These are phyloP conservation scores for Saccharomyces pastorianus DNA, from an alignment of 1,139 yeast genomes.

Conservation along the genomic window DNA sequence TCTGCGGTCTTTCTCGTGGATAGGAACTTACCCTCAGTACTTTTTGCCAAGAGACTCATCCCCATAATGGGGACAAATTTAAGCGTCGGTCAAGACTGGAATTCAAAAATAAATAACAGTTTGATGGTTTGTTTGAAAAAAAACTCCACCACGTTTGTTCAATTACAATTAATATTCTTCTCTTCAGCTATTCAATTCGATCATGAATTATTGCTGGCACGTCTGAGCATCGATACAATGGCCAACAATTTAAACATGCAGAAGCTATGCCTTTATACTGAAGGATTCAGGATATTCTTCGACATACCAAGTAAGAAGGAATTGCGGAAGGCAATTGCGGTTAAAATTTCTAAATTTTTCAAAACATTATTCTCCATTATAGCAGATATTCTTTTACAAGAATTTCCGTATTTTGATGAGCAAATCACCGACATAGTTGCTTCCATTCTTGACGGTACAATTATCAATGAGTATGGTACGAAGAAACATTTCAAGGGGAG, in stretches of 20 bases:
- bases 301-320: constrained; percentile 17
- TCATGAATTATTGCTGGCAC: constrained; percentile 16
- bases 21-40: constrained; percentile 15
- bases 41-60: constrained; percentile 25
- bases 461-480: constrained; percentile 16
- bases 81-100: constrained; percentile 18
- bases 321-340: constrained; percentile 16
- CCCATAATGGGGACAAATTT: constrained; percentile 19
- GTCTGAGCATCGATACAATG: constrained; percentile 13
- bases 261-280: constrained; percentile 22
- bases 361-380: constrained; percentile 19
- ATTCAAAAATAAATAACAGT: constrained; percentile 10
- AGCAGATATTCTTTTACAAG: constrained; percentile 22
- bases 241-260: constrained; percentile 12
- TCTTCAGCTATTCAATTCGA: constrained; percentile 24
- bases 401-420: constrained; percentile 20
- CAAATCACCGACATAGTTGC: constrained; percentile 19
- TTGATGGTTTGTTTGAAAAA: constrained; percentile 16
- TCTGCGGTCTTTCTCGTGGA: constrained; percentile 23
- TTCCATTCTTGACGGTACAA: constrained; percentile 20
- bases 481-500: constrained; percentile 9
- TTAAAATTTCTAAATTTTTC: constrained; percentile 19
- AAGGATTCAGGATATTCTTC: constrained; percentile 26
- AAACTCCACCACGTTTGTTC: constrained; percentile 13
- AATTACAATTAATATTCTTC: constrained; percentile 23